phyloP scores from a whole-genome alignment of 805 yeast genomes.

The Pichia insulana region DNA sequence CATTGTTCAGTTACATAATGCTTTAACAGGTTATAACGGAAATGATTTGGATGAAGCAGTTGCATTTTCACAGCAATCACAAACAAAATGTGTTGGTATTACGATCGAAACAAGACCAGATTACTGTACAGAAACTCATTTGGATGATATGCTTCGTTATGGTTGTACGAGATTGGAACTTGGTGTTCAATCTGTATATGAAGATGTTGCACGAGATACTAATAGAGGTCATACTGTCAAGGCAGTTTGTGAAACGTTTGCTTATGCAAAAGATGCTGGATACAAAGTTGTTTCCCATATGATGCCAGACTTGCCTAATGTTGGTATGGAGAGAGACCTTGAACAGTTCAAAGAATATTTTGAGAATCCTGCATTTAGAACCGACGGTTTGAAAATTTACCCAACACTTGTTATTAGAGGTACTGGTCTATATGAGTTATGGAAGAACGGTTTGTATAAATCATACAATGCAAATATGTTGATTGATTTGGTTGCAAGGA shows the following conservation, averaged over 20 bases:
- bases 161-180: constrained; percentile 96
- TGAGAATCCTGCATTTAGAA: constrained; percentile 93
- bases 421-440: constrained; percentile 90
- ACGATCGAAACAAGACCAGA: constrained; percentile 98
- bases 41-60: constrained; percentile 85
- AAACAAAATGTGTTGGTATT: constrained; percentile 96
- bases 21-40: constrained; percentile 87
- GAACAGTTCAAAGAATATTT: constrained; percentile 95
- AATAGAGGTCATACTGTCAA: constrained; percentile 97
- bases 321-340: constrained; percentile 95
- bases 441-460: constrained; percentile 93
- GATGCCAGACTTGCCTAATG: constrained; percentile 99
- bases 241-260: constrained; percentile 92
- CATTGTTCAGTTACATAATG: constrained; percentile 86
- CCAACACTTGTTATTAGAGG: constrained; percentile 97
- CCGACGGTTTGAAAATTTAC: constrained; percentile 91
- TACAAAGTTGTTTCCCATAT: constrained; percentile 96
- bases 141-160: constrained; percentile 90
- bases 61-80: constrained; percentile 81
- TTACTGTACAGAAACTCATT: constrained; percentile 91
- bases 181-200: constrained; percentile 95
- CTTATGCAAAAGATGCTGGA: constrained; percentile 95
- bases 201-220: constrained; percentile 97
- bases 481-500: constrained; percentile 91
- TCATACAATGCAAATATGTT: constrained; percentile 92